phyloP scores from a whole-genome alignment of 306 rosid genomes.

The Lathyrus aphaca region DNA sequence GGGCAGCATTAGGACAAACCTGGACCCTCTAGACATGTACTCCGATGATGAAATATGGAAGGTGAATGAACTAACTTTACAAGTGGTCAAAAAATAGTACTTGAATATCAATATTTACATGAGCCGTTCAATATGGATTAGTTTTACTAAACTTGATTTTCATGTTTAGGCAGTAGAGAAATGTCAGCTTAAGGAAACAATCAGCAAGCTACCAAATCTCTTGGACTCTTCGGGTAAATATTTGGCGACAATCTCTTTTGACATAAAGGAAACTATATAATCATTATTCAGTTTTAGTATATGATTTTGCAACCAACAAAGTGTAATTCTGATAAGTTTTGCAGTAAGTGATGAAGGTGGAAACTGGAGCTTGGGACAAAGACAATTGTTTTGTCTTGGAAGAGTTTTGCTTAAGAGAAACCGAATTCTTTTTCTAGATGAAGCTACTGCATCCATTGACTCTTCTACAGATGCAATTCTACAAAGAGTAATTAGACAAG shows the following conservation, averaged over 20 bases:
- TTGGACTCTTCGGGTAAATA: slow-evolving; percentile 71
- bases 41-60: slow-evolving; percentile 79
- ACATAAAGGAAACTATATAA: neutral
- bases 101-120: too few species aligned
- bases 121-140: neutral
- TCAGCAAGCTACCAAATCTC: slow-evolving; percentile 58
- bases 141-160: slow-evolving; percentile 20
- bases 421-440: slow-evolving; percentile 75
- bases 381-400: slow-evolving; percentile 82
- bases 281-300: neutral
- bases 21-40: slow-evolving; percentile 80
- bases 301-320: neutral
- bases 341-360: slow-evolving; percentile 88
- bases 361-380: slow-evolving; percentile 84
- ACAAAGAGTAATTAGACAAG: slow-evolving; percentile 64
- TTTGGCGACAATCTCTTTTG: neutral
- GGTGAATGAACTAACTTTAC: slow-evolving; percentile 45
- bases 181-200: slow-evolving; percentile 72
- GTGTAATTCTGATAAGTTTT: slow-evolving; percentile 16
- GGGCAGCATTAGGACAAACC: slow-evolving; percentile 72
- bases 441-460: slow-evolving; percentile 85
- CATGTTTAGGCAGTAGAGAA: slow-evolving; percentile 65
- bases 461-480: slow-evolving; percentile 69
- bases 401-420: slow-evolving; percentile 75
- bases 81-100: too few species aligned